These are phyloP conservation scores for Gossypium anomalum DNA, from an alignment of 345 rosid species.

Conservation along the genomic window DNA sequence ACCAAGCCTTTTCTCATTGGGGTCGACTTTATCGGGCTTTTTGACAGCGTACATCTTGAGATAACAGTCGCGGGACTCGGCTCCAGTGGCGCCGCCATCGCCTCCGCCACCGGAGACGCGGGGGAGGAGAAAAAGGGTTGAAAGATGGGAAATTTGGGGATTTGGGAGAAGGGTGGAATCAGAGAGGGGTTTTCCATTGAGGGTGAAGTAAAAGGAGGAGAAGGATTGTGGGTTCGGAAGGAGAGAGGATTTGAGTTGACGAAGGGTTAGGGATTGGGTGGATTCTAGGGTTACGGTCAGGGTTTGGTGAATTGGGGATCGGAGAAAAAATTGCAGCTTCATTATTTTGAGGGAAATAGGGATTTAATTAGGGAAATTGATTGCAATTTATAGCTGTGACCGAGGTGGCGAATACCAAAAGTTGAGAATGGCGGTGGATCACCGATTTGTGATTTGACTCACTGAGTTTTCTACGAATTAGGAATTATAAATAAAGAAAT, in stretches of 20 bases:
- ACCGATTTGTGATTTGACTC: not conserved
- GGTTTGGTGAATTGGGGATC: slow-evolving; percentile 32
- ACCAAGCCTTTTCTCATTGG: slow-evolving; percentile 85
- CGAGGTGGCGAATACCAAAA: not conserved
- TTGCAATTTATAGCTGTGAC: not conserved
- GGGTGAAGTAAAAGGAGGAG: slow-evolving; percentile 44
- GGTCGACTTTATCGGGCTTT: slow-evolving; percentile 93
- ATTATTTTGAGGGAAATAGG: not conserved
- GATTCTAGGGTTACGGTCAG: slow-evolving; percentile 42
- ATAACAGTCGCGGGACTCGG: slow-evolving; percentile 94
- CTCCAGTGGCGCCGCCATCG: slow-evolving; percentile 98
- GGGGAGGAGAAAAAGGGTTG: slow-evolving; percentile 49
- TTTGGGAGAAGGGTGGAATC: slow-evolving; percentile 38
- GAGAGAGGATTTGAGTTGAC: slow-evolving; percentile 39
- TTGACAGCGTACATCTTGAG: slow-evolving; percentile 96
- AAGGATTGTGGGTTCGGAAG: slow-evolving; percentile 24
- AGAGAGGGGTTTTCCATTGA: slow-evolving; percentile 55
- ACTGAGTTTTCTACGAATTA: not conserved
- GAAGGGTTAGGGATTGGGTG: slow-evolving; percentile 37
- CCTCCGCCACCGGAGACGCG: slow-evolving; percentile 90
- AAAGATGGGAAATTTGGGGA: slow-evolving; percentile 46
- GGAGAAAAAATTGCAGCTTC: slow-evolving; percentile 43
- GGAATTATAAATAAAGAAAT: not conserved
- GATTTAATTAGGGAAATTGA: not conserved
- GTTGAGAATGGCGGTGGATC: not conserved